Conservation (phyloP, 106 monocot species). For the Narthecium ossifragum region DNA sequence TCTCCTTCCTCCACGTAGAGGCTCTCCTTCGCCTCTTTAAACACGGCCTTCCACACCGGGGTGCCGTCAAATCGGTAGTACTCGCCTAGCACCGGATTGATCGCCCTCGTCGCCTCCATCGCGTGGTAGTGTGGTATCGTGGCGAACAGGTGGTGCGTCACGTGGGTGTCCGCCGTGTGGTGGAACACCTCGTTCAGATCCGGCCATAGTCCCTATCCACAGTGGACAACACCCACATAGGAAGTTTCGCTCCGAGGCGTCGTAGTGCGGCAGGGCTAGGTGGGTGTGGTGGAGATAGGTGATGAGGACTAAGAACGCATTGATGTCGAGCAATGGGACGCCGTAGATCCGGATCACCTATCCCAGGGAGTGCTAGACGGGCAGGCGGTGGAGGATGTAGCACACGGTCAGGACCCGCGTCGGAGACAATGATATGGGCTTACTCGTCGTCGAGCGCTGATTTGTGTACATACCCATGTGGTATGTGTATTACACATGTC, state of each 20-base stretch:
- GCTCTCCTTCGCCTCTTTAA: slow-evolving; percentile 28
- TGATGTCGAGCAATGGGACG: slow-evolving; percentile 36
- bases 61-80: slow-evolving; percentile 28
- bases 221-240: no score
- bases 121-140: slow-evolving; percentile 60
- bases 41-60: no score
- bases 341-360: slow-evolving; percentile 32
- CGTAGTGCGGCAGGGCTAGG: slow-evolving; percentile 51
- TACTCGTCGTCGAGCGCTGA: slow-evolving; percentile 36
- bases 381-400: slow-evolving; percentile 19
- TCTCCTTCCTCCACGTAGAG: slow-evolving; percentile 23
- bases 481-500: no score
- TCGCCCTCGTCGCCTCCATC: slow-evolving; percentile 47
- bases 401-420: slow-evolving; percentile 15
- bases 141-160: slow-evolving; percentile 47
- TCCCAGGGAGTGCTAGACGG: slow-evolving; percentile 3
- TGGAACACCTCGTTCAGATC: slow-evolving; percentile 41
- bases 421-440: slow-evolving; percentile 31
- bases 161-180: slow-evolving; percentile 43
- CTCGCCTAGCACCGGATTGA: slow-evolving; percentile 26
- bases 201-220: slow-evolving; percentile 43
- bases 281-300: slow-evolving; percentile 61
- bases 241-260: no score
- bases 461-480: no score
- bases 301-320: slow-evolving; percentile 46